Evolutionary conservation across 2,329 filamentous ascomycete genomes (phyloP).

Genomic region (Fragosphaeria purpurea): DNA sequence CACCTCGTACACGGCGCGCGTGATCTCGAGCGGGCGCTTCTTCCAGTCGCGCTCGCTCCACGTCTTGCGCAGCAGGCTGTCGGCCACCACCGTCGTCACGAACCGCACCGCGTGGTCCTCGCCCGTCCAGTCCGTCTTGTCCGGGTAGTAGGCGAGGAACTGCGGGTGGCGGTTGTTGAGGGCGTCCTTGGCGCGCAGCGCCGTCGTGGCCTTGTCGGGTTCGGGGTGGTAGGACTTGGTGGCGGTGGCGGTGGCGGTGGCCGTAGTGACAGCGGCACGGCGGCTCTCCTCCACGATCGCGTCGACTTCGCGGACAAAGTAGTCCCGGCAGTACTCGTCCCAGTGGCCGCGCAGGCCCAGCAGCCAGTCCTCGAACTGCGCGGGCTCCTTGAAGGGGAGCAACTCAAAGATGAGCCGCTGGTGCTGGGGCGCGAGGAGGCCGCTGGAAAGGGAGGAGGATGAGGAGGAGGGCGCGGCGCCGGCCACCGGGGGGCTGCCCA

Average conservation of each 20-base stretch:
- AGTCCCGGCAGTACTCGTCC: conserved; percentile 27
- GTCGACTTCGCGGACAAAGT: conserved; percentile 11
- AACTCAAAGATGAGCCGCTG: conserved; percentile 30
- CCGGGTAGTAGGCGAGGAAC: conserved; percentile 26
- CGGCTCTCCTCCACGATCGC: background rate
- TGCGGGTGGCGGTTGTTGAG: conserved; percentile 19
- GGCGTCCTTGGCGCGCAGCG: conserved; percentile 22
- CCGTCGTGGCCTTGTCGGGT: conserved; percentile 23
- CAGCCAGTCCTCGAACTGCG: conserved; percentile 27
- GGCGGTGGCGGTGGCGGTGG: too few relatives aligned
- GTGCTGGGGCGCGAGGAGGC: conserved; percentile 21
- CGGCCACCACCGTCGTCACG: conserved; percentile 24
- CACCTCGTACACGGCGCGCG: conserved; percentile 27
- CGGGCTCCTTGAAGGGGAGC: conserved; percentile 25
- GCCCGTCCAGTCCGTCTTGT: conserved; percentile 25
- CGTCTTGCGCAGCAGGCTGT: conserved; percentile 23
- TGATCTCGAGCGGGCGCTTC: conserved; percentile 21
- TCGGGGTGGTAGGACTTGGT: conserved; percentile 16
- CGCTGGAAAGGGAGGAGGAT: too few relatives aligned
- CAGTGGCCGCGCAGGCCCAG: conserved; percentile 24
- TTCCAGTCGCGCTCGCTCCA: conserved; percentile 25
- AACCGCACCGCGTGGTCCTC: conserved; percentile 31
- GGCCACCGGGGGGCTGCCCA: too few relatives aligned
- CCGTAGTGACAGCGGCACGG: too few relatives aligned
- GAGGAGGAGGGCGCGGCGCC: too few relatives aligned